Evolutionary conservation across 2,329 filamentous ascomycete genomes (phyloP).

Genomic region (Sporothrix curviconia): DNA sequence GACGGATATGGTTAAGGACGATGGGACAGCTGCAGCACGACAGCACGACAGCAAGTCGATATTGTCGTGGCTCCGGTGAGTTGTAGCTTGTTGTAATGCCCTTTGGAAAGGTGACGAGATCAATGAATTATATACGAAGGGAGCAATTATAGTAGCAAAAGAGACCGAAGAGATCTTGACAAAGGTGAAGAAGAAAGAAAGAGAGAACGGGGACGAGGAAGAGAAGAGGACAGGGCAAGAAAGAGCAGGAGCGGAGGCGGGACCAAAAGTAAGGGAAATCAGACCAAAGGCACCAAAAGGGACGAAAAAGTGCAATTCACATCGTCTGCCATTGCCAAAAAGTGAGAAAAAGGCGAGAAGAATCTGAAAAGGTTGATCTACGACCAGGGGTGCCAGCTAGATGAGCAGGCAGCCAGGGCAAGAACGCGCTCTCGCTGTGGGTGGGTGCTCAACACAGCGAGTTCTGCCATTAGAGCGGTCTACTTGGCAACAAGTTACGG

Average conservation of each 20-base stretch:
- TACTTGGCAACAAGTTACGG: no score
- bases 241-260: background rate
- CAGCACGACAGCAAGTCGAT: no score
- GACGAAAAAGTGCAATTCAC: background rate
- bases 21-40: no score
- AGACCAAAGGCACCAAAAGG: background rate
- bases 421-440: background rate
- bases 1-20: no score
- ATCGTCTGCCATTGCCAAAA: background rate
- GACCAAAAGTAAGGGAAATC: background rate
- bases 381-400: no score
- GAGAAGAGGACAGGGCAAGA: background rate
- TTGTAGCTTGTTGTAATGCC: no score
- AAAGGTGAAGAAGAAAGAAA: background rate
- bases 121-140: no score
- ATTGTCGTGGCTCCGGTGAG: no score
- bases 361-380: no score
- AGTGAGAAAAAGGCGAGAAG: background rate
- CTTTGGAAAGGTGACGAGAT: no score
- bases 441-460: background rate
- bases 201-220: background rate
- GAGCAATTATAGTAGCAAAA: no score
- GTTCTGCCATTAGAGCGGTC: background rate
- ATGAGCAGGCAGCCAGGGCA: background rate
- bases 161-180: no score